Conservation (phyloP, 2,329 filamentous ascomycete species). For the Magnaporthales sp. region DNA sequence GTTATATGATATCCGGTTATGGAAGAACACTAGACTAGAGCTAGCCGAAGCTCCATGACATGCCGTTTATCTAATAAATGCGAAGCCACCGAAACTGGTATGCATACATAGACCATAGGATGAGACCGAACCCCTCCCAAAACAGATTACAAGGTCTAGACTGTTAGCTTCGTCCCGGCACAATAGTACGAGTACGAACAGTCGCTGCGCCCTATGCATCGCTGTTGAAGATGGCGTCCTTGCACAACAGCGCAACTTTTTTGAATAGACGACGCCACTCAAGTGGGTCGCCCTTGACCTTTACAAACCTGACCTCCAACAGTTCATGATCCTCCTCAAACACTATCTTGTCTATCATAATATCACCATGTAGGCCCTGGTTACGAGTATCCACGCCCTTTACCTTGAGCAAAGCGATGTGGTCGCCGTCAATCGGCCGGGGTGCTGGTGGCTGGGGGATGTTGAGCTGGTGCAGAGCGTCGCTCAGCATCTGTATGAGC, state of each 20-base stretch:
- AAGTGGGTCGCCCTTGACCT: slow-evolving; percentile 89
- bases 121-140: not conserved
- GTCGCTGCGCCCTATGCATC: slow-evolving; percentile 17
- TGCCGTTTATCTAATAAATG: not conserved
- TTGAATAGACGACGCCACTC: slow-evolving; percentile 98
- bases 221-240: slow-evolving; percentile 68
- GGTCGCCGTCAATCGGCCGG: slow-evolving; percentile 36
- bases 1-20: not conserved
- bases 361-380: slow-evolving; percentile 66
- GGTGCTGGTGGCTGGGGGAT: slow-evolving; percentile 56
- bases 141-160: not conserved
- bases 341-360: slow-evolving; percentile 59
- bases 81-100: not conserved
- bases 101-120: not conserved
- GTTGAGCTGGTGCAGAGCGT: slow-evolving; percentile 77
- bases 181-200: not conserved
- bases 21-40: not conserved
- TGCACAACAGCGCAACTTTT: slow-evolving; percentile 79
- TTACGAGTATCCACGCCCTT: slow-evolving; percentile 64
- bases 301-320: slow-evolving; percentile 83
- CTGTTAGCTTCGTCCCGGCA: not conserved
- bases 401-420: slow-evolving; percentile 59
- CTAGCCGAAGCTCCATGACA: not conserved
- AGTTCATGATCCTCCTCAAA: slow-evolving; percentile 54
- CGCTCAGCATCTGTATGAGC: slow-evolving; percentile 70